Evolutionary conservation across 2,329 filamentous ascomycete genomes (phyloP).

Genomic region (Aspergillus sclerotialis): DNA sequence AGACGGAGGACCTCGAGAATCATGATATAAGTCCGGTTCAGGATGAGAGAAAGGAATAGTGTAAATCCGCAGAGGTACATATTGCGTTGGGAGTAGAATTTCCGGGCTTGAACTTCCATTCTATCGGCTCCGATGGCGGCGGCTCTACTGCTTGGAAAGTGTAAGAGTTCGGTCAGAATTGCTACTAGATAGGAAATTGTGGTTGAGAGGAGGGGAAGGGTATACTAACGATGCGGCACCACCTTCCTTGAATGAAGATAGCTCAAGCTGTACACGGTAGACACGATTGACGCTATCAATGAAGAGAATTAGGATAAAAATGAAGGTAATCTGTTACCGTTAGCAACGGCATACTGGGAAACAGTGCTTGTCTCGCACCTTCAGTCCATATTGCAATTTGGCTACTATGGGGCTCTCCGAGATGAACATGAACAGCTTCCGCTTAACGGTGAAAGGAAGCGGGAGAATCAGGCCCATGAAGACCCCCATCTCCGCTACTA

Average conservation of each 20-base stretch:
- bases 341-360: background rate
- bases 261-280: constrained; percentile 90
- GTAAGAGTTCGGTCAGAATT: background rate
- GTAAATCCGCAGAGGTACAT: constrained; percentile 99
- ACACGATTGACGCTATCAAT: constrained; percentile 94
- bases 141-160: constrained; percentile 37
- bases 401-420: constrained; percentile 79
- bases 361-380: constrained; percentile 45
- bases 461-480: constrained; percentile 58
- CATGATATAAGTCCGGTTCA: constrained; percentile 97
- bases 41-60: constrained; percentile 94
- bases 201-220: background rate
- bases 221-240: constrained; percentile 44
- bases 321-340: constrained; percentile 73
- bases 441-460: constrained; percentile 77
- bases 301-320: constrained; percentile 98
- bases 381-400: constrained; percentile 94
- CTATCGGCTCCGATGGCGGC: constrained; percentile 84
- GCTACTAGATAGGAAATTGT: constrained; percentile 6
- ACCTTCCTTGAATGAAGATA: constrained; percentile 63
- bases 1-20: constrained; percentile 87
- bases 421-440: constrained; percentile 91
- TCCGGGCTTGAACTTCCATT: constrained; percentile 97
- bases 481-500: constrained; percentile 45
- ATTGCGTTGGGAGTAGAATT: constrained; percentile 99